Base-by-base conservation (phyloP, 768 basidiomycete genomes). In the Termitomyces sp. region DNA sequence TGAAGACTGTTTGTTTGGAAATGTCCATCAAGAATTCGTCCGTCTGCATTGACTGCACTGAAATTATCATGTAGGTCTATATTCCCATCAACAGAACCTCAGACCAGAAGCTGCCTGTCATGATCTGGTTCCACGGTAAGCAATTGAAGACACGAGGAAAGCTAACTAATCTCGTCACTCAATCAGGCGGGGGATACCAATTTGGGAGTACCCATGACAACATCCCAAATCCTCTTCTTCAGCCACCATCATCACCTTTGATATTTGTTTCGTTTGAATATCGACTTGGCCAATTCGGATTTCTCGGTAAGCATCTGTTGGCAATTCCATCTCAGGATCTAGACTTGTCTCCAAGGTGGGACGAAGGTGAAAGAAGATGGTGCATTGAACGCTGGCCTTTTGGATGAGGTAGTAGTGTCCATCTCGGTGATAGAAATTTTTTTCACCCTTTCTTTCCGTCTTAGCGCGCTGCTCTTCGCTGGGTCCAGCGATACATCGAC, bases 1-100 rank as follows among this genome's bases (percentile, higher is more conserved):
- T 9, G 79, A 80, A 64, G 79, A 80, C 55, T 80, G 79, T 59
- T 66, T 80, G 2, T 80, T 78, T 57, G 76, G 74, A 53, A 80
- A 80, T 66, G 79, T 78, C 15, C 16, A 39, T 54, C 7, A 2
- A 54, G n/a, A 55, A 40, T 24, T 4, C 22, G 8, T 8, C 20
- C 1, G 7, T 16, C 39, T 39, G 28, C 18, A 32, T 53, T 38
- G 12, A 36, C 32, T n/a, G 18, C 33, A 9, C 9, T 18, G 7
- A 8, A 12, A 18, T 38, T 33, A 11, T 35, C 28, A 33, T 33
- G 9, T 45, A 79, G 78, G 71, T 79, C 40, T 75, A 70, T 45
- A 63, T 76, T 45, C 76, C 78, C 7, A 68, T 51, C 5, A 35
- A 67, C 22, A 59, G 62, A 28, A 70, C 70, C 1, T 58, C 62